Conservation (phyloP, 1,284 basidiomycete species). For the Mycena citricolor region DNA sequence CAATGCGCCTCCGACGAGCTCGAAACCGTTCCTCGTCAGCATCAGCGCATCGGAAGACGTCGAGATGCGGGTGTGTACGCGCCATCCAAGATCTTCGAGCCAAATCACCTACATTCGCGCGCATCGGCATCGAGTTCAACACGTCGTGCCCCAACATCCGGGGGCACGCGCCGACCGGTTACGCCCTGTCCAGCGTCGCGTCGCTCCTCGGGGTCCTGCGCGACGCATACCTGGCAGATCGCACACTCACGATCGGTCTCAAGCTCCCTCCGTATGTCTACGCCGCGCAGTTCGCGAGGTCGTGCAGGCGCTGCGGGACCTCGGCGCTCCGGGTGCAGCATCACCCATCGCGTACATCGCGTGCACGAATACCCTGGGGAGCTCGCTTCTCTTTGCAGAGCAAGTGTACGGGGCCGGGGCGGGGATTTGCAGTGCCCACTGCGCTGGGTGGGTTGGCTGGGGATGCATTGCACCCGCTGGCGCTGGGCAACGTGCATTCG, state of each 20-base stretch:
- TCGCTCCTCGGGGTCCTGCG: slow-evolving; percentile 56
- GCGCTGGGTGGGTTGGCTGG: slow-evolving; percentile 73
- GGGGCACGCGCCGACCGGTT: slow-evolving; percentile 47
- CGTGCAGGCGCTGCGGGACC: slow-evolving; percentile 41
- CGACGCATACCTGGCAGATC: slow-evolving; percentile 46
- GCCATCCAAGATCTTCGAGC: slow-evolving; percentile 57
- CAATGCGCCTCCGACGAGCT: slow-evolving; percentile 24
- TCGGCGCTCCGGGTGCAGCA: slow-evolving; percentile 26
- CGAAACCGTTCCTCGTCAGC: slow-evolving; percentile 75
- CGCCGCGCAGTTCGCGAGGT: slow-evolving; percentile 59
- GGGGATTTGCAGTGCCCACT: slow-evolving; percentile 58
- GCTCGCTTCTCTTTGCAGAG: slow-evolving; percentile 59
- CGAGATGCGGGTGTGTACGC: slow-evolving; percentile 48
- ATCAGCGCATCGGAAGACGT: slow-evolving; percentile 59
- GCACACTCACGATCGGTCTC: slow-evolving; percentile 66
- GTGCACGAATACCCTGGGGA: slow-evolving; percentile 78
- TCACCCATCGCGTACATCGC: slow-evolving; percentile 62
- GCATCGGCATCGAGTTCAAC: slow-evolving; percentile 73
- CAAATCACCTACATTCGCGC: slow-evolving; percentile 33
- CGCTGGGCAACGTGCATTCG: slow-evolving; percentile 71
- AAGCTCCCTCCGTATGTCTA: slow-evolving; percentile 81
- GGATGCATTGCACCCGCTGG: slow-evolving; percentile 68
- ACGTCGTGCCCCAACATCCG: slow-evolving; percentile 79
- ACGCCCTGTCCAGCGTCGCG: slow-evolving; percentile 31
- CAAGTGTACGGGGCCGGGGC: slow-evolving; percentile 34